phyloP scores from a whole-genome alignment of 2,329 filamentous ascomycete genomes.

The Fusarium devonianum region DNA sequence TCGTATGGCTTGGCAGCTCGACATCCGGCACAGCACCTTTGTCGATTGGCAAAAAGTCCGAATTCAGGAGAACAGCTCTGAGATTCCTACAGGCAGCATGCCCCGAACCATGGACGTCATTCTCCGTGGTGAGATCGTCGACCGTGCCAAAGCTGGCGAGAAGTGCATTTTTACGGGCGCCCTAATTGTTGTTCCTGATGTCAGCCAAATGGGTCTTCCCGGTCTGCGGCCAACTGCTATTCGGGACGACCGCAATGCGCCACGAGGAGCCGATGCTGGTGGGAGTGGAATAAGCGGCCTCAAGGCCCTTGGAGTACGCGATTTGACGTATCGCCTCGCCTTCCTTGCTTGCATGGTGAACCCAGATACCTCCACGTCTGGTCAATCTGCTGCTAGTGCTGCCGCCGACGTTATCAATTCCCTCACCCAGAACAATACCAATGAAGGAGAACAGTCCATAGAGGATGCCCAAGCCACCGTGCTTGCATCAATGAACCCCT shows the following conservation, averaged over 20 bases:
- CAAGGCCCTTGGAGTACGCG: slow-evolving; percentile 91
- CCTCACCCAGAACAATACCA: slow-evolving; percentile 68
- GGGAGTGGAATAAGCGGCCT: slow-evolving; percentile 86
- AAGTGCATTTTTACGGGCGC: slow-evolving; percentile 98
- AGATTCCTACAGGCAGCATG: slow-evolving; percentile 99
- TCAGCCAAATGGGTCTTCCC: slow-evolving; percentile 91
- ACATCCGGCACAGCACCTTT: slow-evolving; percentile 96
- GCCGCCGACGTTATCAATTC: slow-evolving; percentile 85
- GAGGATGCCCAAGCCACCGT: slow-evolving; percentile 89
- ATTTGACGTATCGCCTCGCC: slow-evolving; percentile 94
- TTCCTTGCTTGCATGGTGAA: slow-evolving; percentile 97
- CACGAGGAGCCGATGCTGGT: slow-evolving; percentile 79
- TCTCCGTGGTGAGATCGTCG: slow-evolving; percentile 94
- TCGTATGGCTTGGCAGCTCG: slow-evolving; percentile 91
- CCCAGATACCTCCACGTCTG: slow-evolving; percentile 82
- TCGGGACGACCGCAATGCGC: slow-evolving; percentile 78
- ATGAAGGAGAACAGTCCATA: slow-evolving; percentile 74
- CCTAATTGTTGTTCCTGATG: slow-evolving; percentile 94
- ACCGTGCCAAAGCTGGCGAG: slow-evolving; percentile 95
- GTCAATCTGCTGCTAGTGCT: slow-evolving; percentile 68
- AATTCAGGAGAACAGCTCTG: slow-evolving; percentile 96
- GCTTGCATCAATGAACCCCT: slow-evolving; percentile 81
- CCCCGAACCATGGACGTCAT: slow-evolving; percentile 98
- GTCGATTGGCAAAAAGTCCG: slow-evolving; percentile 99
- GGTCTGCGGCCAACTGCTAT: slow-evolving; percentile 84